phyloP scores from a whole-genome alignment of 768 basidiomycete genomes.

The Plicaturopsis crispa region DNA sequence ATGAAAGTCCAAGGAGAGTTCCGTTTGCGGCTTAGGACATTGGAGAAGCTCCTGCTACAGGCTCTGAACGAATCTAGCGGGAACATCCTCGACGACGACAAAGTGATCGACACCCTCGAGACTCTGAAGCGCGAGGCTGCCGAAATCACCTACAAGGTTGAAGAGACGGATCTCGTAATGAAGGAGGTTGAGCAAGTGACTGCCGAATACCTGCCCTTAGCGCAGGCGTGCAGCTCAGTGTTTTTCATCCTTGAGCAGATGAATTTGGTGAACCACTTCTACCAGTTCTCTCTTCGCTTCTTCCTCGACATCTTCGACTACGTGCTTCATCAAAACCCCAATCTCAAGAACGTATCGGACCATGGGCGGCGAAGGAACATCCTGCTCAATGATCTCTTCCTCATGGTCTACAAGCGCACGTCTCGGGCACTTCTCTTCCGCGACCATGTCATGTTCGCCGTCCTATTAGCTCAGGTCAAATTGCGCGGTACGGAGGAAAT shows the following conservation, averaged over 20 bases:
- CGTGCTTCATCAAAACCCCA: conserved; percentile 86
- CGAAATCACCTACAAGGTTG: conserved; percentile 91
- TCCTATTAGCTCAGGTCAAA: conserved; percentile 86
- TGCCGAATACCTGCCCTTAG: conserved; percentile 87
- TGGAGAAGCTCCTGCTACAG: conserved; percentile 89
- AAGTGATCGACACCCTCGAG: conserved; percentile 94
- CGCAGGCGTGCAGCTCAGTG: conserved; percentile 92
- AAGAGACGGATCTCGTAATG: conserved; percentile 95
- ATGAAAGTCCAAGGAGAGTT: conserved; percentile 99
- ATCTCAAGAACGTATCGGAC: conserved; percentile 74
- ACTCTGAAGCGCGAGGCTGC: conserved; percentile 94
- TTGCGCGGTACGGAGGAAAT: conserved; percentile 75
- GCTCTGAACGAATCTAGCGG: conserved; percentile 95
- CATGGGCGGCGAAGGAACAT: conserved; percentile 67
- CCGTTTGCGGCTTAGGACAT: conserved; percentile 81
- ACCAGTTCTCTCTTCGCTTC: conserved; percentile 95
- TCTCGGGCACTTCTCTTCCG: conserved; percentile 84
- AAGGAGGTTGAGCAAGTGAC: conserved; percentile 95
- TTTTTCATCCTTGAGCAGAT: conserved; percentile 97
- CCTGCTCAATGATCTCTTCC: conserved; percentile 82
- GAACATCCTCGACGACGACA: conserved; percentile 97
- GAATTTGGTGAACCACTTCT: conserved; percentile 92
- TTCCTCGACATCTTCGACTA: conserved; percentile 99
- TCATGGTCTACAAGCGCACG: conserved; percentile 81
- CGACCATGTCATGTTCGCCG: conserved; percentile 87